Conservation (phyloP, 208 protist genomes). For the Trypanosoma scelopori region DNA sequence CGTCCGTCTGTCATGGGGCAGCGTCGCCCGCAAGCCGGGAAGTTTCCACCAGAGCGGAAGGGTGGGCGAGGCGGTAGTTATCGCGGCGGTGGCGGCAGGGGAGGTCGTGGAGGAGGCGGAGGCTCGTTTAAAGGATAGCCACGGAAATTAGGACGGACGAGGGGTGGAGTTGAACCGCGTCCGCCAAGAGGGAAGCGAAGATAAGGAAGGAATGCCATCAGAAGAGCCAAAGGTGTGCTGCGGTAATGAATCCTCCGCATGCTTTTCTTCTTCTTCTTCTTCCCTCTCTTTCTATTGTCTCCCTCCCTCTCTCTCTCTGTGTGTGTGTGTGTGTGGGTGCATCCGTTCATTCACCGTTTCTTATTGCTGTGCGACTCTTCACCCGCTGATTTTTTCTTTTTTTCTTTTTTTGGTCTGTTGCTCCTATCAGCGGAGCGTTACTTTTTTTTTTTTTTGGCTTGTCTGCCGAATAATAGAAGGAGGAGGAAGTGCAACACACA, state of each 20-base stretch:
- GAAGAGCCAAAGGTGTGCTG: not conserved
- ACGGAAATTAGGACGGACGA: constrained; percentile 6
- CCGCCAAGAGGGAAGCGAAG: not conserved
- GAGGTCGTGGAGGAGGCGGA: constrained; percentile 11
- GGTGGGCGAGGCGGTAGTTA: constrained; percentile 9
- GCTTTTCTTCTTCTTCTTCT: too few relatives aligned
- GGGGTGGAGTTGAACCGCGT: not conserved
- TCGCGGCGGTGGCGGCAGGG: not conserved
- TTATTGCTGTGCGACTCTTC: too few relatives aligned
- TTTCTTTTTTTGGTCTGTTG: constrained; percentile 8
- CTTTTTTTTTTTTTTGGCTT: too few relatives aligned
- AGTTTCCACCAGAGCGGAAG: not conserved
- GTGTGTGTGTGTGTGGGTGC: too few relatives aligned
- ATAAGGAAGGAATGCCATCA: not conserved
- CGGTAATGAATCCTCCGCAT: not conserved
- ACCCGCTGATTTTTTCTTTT: too few relatives aligned
- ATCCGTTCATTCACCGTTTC: too few relatives aligned
- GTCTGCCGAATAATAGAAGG: too few relatives aligned
- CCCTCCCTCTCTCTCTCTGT: too few relatives aligned
- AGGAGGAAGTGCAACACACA: too few relatives aligned
- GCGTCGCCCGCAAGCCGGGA: not conserved
- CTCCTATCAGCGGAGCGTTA: too few relatives aligned
- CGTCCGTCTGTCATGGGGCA: constrained; percentile 17
- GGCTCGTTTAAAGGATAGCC: constrained; percentile 5
- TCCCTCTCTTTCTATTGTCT: too few relatives aligned